A percentile compares a stretch with the other conserved stretches of the same genome.
Evolutionary conservation across 768 basidiomycete genomes (phyloP).

Genomic region (Lyophyllum semitale): DNA sequence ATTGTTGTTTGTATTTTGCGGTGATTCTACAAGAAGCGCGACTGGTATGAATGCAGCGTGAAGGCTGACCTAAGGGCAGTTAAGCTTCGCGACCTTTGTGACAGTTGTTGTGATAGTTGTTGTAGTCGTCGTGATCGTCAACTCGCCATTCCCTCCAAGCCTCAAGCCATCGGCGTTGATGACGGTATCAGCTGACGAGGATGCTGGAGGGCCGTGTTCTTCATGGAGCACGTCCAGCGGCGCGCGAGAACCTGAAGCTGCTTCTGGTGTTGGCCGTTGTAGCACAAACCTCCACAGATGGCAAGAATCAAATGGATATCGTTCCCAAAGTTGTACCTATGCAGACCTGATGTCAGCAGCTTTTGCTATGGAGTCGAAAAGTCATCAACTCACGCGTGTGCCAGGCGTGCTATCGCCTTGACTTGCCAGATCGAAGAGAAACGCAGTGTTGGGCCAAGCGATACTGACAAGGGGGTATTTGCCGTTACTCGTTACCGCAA

Average conservation of each 20-base stretch:
- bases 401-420: slow-evolving; percentile 1
- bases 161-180: slow-evolving; percentile 24
- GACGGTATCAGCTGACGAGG: slow-evolving; percentile 21
- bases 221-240: neutral
- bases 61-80: neutral
- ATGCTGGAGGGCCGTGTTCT: neutral
- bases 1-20: neutral
- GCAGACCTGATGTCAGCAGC: neutral
- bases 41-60: neutral
- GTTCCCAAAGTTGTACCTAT: slow-evolving; percentile 21
- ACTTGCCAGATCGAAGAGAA: slow-evolving; percentile 20
- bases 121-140: slow-evolving; percentile 32
- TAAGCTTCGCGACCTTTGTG: slow-evolving; percentile 20
- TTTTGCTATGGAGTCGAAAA: neutral
- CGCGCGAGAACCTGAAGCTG: neutral
- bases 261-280: neutral
- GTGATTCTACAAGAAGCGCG: neutral
- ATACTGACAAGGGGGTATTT: slow-evolving; percentile 17
- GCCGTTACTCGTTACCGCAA: neutral
- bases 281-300: slow-evolving; percentile 23
- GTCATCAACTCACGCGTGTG: neutral
- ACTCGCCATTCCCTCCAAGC: slow-evolving; percentile 24
- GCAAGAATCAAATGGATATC: slow-evolving; percentile 15
- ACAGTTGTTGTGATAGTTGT: slow-evolving; percentile 30
- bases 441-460: slow-evolving; percentile 24